Conservation (phyloP, 176 grass and related monocot species). For the Cenchrus americanus region DNA sequence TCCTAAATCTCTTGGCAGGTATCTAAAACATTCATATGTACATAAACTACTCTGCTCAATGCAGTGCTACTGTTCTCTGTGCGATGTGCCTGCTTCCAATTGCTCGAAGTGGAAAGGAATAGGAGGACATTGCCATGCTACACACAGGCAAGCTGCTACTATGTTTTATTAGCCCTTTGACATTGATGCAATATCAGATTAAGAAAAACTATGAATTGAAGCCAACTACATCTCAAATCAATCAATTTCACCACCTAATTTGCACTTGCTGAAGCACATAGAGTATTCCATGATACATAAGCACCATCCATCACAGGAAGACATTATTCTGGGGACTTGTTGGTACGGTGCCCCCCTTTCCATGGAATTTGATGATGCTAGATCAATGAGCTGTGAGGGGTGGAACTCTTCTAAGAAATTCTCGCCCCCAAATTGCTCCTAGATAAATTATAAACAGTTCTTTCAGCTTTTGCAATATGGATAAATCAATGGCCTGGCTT, state of each 20-base stretch:
- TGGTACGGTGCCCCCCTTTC: neutral
- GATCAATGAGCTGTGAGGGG: slow-evolving; percentile 41
- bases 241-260: slow-evolving; percentile 33
- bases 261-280: slow-evolving; percentile 5
- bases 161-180: neutral
- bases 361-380: slow-evolving; percentile 47
- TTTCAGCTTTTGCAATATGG: slow-evolving; percentile 14
- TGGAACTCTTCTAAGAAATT: slow-evolving; percentile 52
- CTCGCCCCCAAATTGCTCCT: slow-evolving; percentile 32
- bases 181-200: neutral
- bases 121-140: slow-evolving; percentile 50
- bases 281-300: slow-evolving; percentile 38
- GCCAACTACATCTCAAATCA: neutral
- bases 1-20: neutral
- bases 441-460: slow-evolving; percentile 47
- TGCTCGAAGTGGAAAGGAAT: slow-evolving; percentile 44
- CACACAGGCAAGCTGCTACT: slow-evolving; percentile 1
- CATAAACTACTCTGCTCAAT: neutral
- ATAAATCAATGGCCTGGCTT: slow-evolving; percentile 75
- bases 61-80: slow-evolving; percentile 65
- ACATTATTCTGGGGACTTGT: slow-evolving; percentile 1
- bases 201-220: neutral
- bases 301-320: slow-evolving; percentile 21
- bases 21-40: neutral
- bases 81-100: slow-evolving; percentile 48